Evolutionary conservation across 1,284 basidiomycete species (phyloP), one percentile per base, ranked within the genome.

Genomic region (Rhodotorula glutinis): DNA sequence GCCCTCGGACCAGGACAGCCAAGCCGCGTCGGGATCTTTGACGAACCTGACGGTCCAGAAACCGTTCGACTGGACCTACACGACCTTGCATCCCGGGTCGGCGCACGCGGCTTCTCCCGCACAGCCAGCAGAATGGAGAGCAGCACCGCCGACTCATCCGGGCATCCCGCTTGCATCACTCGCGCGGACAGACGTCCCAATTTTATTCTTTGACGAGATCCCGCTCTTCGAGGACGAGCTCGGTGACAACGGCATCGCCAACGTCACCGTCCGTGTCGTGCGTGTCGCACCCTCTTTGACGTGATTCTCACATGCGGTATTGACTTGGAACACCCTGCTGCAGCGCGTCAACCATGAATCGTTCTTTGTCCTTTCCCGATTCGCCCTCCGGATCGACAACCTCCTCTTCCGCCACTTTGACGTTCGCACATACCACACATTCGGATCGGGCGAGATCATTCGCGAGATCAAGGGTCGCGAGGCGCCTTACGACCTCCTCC

Each of bases 1-100:
- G 30, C 30, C 19, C 41, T 19, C n/a, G 25, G 40, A 8, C 29
- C 27, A 69, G 88, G 86, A 73, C 85, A 84, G 65, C 83, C 88
- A 23, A 81, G 82, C 52, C 41, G 49, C 47, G 84, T 63, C 73
- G 72, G 25, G 73, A 1, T 56, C 55, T 3, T 57, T 62, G 0
- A 62, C 29, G 44, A 41, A 52, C 17, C 47, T 67, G 40, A 63
- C 59, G 10, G 70, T 71, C 2, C 71, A 77, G 57, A 93, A 93
- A 74, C 88, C 88, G 2, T 98, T 92, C 79, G 96, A 99, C 77
- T 98, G 96, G 96, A 98, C 96, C 9, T 98, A 96, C 78, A 96
- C 93, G 0, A 91, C 91, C 4, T 87, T 85, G 1, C 95, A 97
- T 76, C 76, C 86, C 0, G 96, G 95, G 0, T 21, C 60, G 7